phyloP scores from a whole-genome alignment of 2,329 filamentous ascomycete genomes.

The Metarhizium sp. region DNA sequence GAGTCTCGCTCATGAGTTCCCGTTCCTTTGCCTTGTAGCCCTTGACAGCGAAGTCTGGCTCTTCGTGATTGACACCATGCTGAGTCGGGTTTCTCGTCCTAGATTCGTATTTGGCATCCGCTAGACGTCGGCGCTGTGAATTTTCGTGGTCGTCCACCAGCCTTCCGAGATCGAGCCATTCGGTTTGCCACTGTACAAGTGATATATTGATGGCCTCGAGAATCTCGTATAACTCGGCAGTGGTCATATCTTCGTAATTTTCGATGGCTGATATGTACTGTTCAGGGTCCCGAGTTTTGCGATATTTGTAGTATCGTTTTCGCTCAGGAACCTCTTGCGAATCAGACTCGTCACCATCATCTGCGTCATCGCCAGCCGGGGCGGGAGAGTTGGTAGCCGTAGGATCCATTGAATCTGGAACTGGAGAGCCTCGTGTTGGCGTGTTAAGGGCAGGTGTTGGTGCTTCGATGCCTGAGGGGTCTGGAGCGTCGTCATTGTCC shows the following conservation, averaged over 20 bases:
- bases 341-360: slow-evolving; percentile 26
- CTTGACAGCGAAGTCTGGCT: slow-evolving; percentile 45
- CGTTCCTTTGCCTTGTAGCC: slow-evolving; percentile 39
- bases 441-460: slow-evolving; percentile 29
- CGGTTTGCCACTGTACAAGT: slow-evolving; percentile 42
- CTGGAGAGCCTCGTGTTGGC: slow-evolving; percentile 28
- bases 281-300: slow-evolving; percentile 40
- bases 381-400: slow-evolving; percentile 28
- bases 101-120: slow-evolving; percentile 38
- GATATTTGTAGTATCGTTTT: slow-evolving; percentile 31
- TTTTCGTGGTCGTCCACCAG: slow-evolving; percentile 50
- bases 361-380: slow-evolving; percentile 25
- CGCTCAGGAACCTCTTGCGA: slow-evolving; percentile 22
- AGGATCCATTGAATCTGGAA: slow-evolving; percentile 27
- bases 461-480: slow-evolving; percentile 19
- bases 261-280: slow-evolving; percentile 40
- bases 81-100: slow-evolving; percentile 30
- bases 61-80: slow-evolving; percentile 33
- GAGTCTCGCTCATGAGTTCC: slow-evolving; percentile 33
- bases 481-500: slow-evolving; percentile 22
- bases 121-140: slow-evolving; percentile 37
- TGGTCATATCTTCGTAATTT: slow-evolving; percentile 39
- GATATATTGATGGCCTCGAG: slow-evolving; percentile 35
- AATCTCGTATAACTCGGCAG: slow-evolving; percentile 33
- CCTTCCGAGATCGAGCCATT: slow-evolving; percentile 41